Base-by-base conservation (phyloP, 257 asterid genomes). In the Salvia splendens region DNA sequence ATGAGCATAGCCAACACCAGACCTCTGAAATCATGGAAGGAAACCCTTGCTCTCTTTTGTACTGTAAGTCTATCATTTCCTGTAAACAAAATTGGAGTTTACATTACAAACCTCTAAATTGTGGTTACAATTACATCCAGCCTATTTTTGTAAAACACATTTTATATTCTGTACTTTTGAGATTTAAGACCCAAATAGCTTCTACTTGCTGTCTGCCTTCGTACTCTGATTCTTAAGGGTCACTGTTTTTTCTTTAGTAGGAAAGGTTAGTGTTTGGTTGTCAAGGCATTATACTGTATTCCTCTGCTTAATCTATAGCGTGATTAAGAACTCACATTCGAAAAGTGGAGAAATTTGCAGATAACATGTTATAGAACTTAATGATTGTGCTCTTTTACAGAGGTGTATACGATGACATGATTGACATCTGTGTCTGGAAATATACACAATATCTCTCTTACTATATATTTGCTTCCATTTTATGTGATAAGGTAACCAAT, bases 21-120 rank as follows among this genome's bases (percentile, higher is more conserved):
- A 65, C 99, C 99, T 50, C 76, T 90, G 80, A 90, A 87, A 66
- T 85, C 95, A 48, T 93, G 98, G 98, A 93, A 88, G 85, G 98
- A 93, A 85, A 93, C 98, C 63, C 92, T 93, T 67, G 97, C 96
- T 64, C 95, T 90, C 71, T 84, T 90, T 54, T 93, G 99, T 80
- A 80, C 95, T 45, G 99, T 93, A 77, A 85, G 95, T 85, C 55
- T 45, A 43, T 75, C 64, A 43, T 42, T 43, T 55, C 75, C 42
- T 30, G 32, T 71, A 49, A 51, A 24, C 56, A 61, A 33, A 28
- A 28, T 72, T 58, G 64, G 60, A 33, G 38, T 64, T 33, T 33
- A 61, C 30, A 28, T 33, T 33, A 61, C 30, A 28, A 20, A 61
- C 28, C 61, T 51, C 63, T 42, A 43, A 64, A 40, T 28, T 24